Evolutionary conservation across 805 yeast species (phyloP), one percentile per base, ranked within the genome.

Genomic region (Zygosaccharomyces lentus): DNA sequence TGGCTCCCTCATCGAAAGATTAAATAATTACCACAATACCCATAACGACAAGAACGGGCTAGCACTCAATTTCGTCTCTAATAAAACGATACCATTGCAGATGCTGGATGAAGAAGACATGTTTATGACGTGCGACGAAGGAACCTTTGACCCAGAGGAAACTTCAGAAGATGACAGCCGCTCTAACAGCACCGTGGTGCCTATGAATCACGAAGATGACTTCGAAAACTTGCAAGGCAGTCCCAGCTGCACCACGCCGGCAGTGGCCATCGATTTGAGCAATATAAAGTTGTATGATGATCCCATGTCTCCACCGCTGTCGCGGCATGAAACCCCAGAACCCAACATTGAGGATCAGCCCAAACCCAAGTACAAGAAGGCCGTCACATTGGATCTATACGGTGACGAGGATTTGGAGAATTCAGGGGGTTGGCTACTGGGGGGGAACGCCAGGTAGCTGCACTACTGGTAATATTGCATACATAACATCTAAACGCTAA

Each of bases 101-200:
- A 48, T 40, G 13, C 34, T 57, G 27, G 66, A 64, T 37, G 65
- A 58, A 32, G 68, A 64, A 37, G 68, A 64, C 43, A 46, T 48
- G 36, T 29, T 63, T 45, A 61, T 61, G 64, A 54, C 64, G 6
- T 67, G 67, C 2, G 37, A 41, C 6, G 47, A 45, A 27, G 37
- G 48, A 27, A 34, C 43, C 17, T 46, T 37, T 30, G 43, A 43
- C 37, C 42, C 48, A 4, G 53, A 49, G 21, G 48, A 49, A 16
- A 43, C 48, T 13, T 49, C 53, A n/a, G 50, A 49, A 19, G 53
- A 49, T 13, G 53, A 49, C 15, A 40, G 43, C 13, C 37, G 44
- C 16, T 49, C 50, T 4, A 47, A 43, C 12, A 49, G 53, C 26
- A 49, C 53, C 3, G 48, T 46, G 34, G 46, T 46, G 13, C 44